Evolutionary conservation across 371 early-diverging fungal genomes (phyloP).

Genomic region (Hamiltosporidium magnivora): DNA sequence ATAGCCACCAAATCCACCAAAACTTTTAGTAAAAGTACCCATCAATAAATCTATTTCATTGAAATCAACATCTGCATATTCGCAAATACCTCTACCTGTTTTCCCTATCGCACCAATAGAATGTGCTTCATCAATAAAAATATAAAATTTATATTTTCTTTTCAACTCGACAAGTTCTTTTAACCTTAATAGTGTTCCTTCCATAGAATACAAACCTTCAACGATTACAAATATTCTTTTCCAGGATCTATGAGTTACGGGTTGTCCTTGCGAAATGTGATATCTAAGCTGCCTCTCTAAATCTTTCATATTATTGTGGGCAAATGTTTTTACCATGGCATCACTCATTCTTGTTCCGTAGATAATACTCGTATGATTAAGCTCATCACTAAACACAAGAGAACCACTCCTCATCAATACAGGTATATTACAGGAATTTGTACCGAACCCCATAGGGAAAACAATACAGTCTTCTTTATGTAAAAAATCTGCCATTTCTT

Average conservation of each 20-base stretch:
- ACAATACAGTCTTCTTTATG: conserved; percentile 80
- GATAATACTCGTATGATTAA: conserved; percentile 88
- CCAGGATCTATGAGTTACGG: conserved; percentile 91
- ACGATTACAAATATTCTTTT: conserved; percentile 90
- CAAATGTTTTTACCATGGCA: conserved; percentile 79
- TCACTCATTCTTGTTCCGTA: conserved; percentile 85
- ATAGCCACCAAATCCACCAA: conserved; percentile 94
- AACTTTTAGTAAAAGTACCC: conserved; percentile 98
- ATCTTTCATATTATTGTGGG: conserved; percentile 73
- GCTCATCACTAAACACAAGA: conserved; percentile 83
- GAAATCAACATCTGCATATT: conserved; percentile 75
- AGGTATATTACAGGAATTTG: conserved; percentile 89
- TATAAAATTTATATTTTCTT: conserved; percentile 85
- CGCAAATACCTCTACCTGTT: conserved; percentile 87
- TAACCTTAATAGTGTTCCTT: conserved; percentile 77
- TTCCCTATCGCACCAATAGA: conserved; percentile 86
- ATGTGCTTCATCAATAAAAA: conserved; percentile 98
- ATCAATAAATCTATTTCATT: conserved; percentile 81
- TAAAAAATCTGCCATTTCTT: conserved; percentile 78
- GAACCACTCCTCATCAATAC: conserved; percentile 73
- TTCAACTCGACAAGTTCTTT: conserved; percentile 77
- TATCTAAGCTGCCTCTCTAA: conserved; percentile 72
- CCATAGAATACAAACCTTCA: conserved; percentile 97
- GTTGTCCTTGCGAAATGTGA: conserved; percentile 89
- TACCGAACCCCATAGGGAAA: conserved; percentile 93